Evolutionary conservation across 306 rosid species (phyloP).

Genomic region (Quercus mongolica): DNA sequence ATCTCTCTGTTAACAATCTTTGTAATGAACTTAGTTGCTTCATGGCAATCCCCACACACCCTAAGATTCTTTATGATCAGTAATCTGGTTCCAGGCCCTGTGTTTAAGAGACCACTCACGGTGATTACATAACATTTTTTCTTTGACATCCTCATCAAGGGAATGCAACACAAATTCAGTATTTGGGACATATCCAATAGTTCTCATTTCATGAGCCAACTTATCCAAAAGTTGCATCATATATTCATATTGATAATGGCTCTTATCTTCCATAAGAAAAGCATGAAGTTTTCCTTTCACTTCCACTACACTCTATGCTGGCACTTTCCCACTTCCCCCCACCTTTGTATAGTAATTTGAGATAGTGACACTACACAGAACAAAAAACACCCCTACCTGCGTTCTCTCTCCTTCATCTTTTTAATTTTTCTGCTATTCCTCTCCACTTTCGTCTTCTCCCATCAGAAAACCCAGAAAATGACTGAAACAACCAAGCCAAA

Average conservation of each 20-base stretch:
- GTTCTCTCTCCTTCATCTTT: no score
- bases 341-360: no score
- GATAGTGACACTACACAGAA: no score
- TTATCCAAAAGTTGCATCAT: slow-evolving; percentile 26
- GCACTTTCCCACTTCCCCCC: slow-evolving; percentile 7
- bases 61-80: not conserved
- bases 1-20: not conserved
- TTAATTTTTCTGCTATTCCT: no score
- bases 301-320: slow-evolving; percentile 35
- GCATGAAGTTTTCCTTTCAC: slow-evolving; percentile 42
- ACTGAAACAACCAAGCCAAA: no score
- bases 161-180: slow-evolving; percentile 10
- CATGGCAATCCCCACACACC: not conserved
- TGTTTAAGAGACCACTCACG: not conserved
- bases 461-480: no score
- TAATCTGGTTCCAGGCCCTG: not conserved
- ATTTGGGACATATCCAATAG: not conserved
- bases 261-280: slow-evolving; percentile 47
- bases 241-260: slow-evolving; percentile 13
- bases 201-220: slow-evolving; percentile 33
- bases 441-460: no score
- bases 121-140: not conserved
- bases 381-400: no score
- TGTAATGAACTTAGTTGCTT: not conserved
- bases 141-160: slow-evolving; percentile 1